Base-by-base conservation (phyloP, 2,329 filamentous ascomycete species). In the Aschersonia sp. region DNA sequence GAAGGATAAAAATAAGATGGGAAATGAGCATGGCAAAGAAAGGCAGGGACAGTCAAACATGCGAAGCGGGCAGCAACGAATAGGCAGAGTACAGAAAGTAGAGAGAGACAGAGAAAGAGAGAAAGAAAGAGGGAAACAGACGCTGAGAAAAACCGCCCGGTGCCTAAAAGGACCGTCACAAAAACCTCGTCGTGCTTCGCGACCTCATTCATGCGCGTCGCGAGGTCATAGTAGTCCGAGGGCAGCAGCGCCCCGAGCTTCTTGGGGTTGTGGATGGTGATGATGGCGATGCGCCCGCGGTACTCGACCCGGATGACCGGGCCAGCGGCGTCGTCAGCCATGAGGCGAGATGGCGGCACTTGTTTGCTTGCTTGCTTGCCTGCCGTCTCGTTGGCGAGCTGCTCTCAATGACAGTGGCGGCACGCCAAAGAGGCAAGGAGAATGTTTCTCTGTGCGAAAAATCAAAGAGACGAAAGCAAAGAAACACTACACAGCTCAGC, bases 131-230 rank as follows among this genome's bases (percentile, higher is more conserved):
- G 10, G n/a, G n/a, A 41, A 5, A 63, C 78, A 58, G 75, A 94
- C 86, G 90, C 89, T 8, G 88, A 96, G 69, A 97, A 97, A 60
- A 69, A 82, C 6, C 77, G 74, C n/a, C 90, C 90, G 50, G 79
- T 89, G 58, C 80, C 92, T 0, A 87, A 86, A 4, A 97, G 60
- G 9, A 97, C 72, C 4, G 90, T 97, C 56, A 95, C 80, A 59
- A 76, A 85, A 50, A 96, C 80, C 54, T 94, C 85, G 51, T 90
- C 79, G 53, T 81, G 81, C 7, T 70, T 73, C 12, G 87, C 89
- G 45, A 97, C 73, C 61, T 95, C 82, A 49, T 83, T 77, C 61
- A 98, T 68, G 45, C 79, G 73, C 55, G 78, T 73, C 1, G 84
- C 79, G 42, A 97, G 74, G 32, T 80, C 74, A 63, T 85, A 94